Base-by-base conservation (phyloP, 805 yeast species). In the Lachancea quebecensis region DNA sequence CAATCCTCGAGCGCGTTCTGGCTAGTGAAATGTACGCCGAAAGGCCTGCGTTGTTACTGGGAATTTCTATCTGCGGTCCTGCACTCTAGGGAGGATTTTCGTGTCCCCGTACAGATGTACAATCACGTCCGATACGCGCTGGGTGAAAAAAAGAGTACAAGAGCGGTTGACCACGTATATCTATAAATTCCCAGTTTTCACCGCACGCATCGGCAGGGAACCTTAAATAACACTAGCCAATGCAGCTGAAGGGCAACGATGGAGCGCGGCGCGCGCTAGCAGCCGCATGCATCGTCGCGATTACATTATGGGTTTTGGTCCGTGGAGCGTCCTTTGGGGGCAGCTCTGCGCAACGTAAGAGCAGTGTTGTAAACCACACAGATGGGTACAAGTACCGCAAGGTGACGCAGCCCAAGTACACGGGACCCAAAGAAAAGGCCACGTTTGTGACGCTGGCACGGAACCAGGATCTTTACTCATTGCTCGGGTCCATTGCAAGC, bases 361-460 rank as follows among this genome's bases (percentile, higher is more conserved):
- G 8, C 34, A 38, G 14, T 18, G 27, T 15, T 5, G 32, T 18
- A 25, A 39, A 48, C 30, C n/a, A 11, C n/a, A 5, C 31, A 14
- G 34, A 35, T n/a, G 57, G 54, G 12, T 42, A 36, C 41, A 47
- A 48, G 35, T 52, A 50, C 34, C 45, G 44, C 4, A 49, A 44
- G 31, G 54, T 54, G 11, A 30, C 45, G 18, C 51, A 54, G 6
- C 25, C 25, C 1, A 39, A 45, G 21, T 55, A 56, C 41, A 39
- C 44, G 9, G 59, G 59, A 32, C 45, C 34, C 31, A 44, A 44
- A 39, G 50, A 37, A 17, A 60, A 57, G 43, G 69, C 69, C 14
- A 57, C 64, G 38, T 62, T 62, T 37, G 77, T 81, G 46, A 70
- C 89, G 1, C 69, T 86, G 53, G 87, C 87, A 31, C 73, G 93